phyloP scores from a whole-genome alignment of 208 protist species.

The Chromosphaera perkinsii region DNA sequence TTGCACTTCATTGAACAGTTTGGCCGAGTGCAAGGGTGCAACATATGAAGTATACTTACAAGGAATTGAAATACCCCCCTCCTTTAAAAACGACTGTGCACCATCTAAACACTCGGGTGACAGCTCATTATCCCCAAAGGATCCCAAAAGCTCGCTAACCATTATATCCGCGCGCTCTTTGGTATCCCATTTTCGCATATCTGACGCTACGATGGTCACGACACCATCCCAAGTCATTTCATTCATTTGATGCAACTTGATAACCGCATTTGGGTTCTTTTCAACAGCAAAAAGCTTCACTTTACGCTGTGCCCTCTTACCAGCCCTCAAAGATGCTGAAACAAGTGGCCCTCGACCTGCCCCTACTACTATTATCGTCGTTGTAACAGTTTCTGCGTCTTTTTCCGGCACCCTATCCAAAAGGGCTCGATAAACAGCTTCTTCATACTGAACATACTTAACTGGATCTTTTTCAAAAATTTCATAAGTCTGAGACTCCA shows the following conservation, averaged over 20 bases:
- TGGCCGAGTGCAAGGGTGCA: slow-evolving; percentile 56
- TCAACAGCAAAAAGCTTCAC: slow-evolving; percentile 89
- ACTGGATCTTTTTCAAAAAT: slow-evolving; percentile 93
- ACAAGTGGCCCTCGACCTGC: slow-evolving; percentile 90
- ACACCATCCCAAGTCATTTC: slow-evolving; percentile 67
- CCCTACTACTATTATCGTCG: slow-evolving; percentile 85
- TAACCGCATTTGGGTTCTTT: slow-evolving; percentile 91
- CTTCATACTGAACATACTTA: slow-evolving; percentile 89
- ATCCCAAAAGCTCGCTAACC: slow-evolving; percentile 95
- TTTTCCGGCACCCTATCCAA: slow-evolving; percentile 8
- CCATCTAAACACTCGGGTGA: slow-evolving; percentile 97
- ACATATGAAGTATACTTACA: slow-evolving; percentile 68
- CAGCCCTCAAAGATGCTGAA: slow-evolving; percentile 68
- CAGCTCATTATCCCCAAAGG: slow-evolving; percentile 98
- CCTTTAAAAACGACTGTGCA: slow-evolving; percentile 64
- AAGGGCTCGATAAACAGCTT: slow-evolving; percentile 15
- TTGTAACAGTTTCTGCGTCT: slow-evolving; percentile 1
- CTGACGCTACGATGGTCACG: slow-evolving; percentile 70
- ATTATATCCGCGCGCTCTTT: slow-evolving; percentile 77
- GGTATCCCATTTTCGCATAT: slow-evolving; percentile 61
- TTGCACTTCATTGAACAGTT: slow-evolving; percentile 62
- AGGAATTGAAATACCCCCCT: slow-evolving; percentile 69
- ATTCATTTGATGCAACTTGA: slow-evolving; percentile 56
- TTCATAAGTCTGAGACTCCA: slow-evolving; percentile 93
- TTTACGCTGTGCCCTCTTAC: slow-evolving; percentile 55